Conservation (phyloP, 2,329 filamentous ascomycete genomes). For the Diplocarpon mali region DNA sequence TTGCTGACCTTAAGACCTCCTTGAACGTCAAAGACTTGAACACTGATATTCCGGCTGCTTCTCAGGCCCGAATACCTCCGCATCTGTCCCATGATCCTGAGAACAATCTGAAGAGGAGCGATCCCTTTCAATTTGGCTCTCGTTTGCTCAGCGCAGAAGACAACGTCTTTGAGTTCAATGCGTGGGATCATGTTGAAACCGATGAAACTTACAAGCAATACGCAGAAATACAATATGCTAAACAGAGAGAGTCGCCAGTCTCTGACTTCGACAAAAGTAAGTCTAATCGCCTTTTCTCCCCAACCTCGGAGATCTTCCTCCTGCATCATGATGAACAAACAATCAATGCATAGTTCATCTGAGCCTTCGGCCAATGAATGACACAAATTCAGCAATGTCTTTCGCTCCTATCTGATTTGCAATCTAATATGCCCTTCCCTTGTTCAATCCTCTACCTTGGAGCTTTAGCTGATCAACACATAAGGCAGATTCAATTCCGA, state of each 20-base stretch:
- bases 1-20: slow-evolving; percentile 12
- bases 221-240: slow-evolving; percentile 70
- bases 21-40: slow-evolving; percentile 15
- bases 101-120: slow-evolving; percentile 74
- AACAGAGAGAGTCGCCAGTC: slow-evolving; percentile 77
- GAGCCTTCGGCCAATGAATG: slow-evolving; percentile 47
- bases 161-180: slow-evolving; percentile 94
- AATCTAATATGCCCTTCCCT: slow-evolving; percentile 5
- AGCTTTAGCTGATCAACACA: slow-evolving; percentile 31
- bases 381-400: slow-evolving; percentile 45
- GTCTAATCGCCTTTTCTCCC: slow-evolving; percentile 23
- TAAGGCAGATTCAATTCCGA: slow-evolving; percentile 74
- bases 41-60: slow-evolving; percentile 11
- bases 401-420: slow-evolving; percentile 63
- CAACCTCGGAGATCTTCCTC: slow-evolving; percentile 1
- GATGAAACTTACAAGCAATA: slow-evolving; percentile 82
- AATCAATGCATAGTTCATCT: slow-evolving; percentile 61
- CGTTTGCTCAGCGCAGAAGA: slow-evolving; percentile 74
- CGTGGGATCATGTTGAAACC: slow-evolving; percentile 96
- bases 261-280: slow-evolving; percentile 84
- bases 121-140: slow-evolving; percentile 93
- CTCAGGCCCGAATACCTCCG: slow-evolving; percentile 14
- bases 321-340: slow-evolving; percentile 41
- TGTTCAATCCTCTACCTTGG: slow-evolving; percentile 4
- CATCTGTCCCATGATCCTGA: slow-evolving; percentile 28